Evolutionary conservation across 306 rosid genomes (phyloP).

Genomic region (Abrus pulchellus): DNA sequence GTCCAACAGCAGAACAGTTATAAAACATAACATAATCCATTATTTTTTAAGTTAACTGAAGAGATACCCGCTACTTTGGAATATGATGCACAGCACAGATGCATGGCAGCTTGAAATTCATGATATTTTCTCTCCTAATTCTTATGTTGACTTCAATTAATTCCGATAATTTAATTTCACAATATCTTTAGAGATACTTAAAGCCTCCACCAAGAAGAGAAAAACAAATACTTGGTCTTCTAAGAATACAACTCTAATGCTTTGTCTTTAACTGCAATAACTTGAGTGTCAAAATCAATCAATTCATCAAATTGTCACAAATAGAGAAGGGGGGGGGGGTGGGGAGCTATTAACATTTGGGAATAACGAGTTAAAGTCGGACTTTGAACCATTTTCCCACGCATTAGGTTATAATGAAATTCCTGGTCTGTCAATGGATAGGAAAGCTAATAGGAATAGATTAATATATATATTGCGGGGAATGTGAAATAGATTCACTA

Average conservation of each 20-base stretch:
- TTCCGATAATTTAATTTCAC: too few species aligned
- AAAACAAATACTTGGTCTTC: too few species aligned
- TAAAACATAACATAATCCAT: background rate
- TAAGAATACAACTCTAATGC: too few species aligned
- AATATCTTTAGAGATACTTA: too few species aligned
- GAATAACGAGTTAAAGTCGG: background rate
- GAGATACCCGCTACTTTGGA: conserved; percentile 4
- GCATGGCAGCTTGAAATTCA: conserved; percentile 35
- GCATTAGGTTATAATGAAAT: too few species aligned
- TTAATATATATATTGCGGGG: background rate
- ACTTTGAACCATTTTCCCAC: background rate
- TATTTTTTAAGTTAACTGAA: conserved; percentile 28
- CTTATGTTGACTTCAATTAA: too few species aligned
- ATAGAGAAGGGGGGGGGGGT: too few species aligned
- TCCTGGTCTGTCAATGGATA: background rate
- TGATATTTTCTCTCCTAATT: background rate
- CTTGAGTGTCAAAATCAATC: too few species aligned
- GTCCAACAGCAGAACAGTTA: conserved; percentile 19
- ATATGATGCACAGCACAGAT: conserved; percentile 1
- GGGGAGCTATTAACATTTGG: background rate
- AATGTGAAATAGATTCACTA: background rate
- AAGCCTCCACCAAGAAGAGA: too few species aligned
- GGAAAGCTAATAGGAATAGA: background rate
- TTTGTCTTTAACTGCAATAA: too few species aligned
- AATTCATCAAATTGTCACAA: too few species aligned